phyloP scores from a whole-genome alignment of 805 yeast species.

The Starmerella apis region DNA sequence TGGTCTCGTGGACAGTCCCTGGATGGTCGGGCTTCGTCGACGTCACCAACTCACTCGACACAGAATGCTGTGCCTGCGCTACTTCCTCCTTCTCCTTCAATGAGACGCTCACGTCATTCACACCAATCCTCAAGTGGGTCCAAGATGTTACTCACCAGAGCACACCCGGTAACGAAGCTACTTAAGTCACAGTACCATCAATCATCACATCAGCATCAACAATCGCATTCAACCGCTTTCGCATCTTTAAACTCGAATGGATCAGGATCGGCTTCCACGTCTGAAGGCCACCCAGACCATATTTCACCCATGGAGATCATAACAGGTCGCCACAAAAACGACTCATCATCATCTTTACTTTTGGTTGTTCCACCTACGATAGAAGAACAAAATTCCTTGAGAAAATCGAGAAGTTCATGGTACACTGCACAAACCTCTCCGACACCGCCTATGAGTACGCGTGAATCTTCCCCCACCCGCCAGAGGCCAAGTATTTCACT shows the following conservation, averaged over 20 bases:
- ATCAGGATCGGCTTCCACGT: neutral
- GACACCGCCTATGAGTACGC: neutral
- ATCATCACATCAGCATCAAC: neutral
- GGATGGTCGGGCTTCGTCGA: neutral
- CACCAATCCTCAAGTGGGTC: conserved; percentile 15
- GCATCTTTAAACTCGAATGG: neutral
- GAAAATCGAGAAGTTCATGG: neutral
- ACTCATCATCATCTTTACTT: conserved; percentile 16
- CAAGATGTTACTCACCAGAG: conserved; percentile 9
- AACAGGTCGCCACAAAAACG: conserved; percentile 6
- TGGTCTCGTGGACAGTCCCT: neutral
- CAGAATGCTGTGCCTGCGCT: neutral
- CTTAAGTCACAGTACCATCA: conserved; percentile 6
- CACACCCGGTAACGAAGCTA: conserved; percentile 11
- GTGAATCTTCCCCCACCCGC: conserved; percentile 1
- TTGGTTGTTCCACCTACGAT: conserved; percentile 9
- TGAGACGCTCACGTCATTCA: conserved; percentile 7
- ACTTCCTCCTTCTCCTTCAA: neutral
- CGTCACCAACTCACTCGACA: neutral
- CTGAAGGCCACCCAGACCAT: neutral
- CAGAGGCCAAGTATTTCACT: neutral
- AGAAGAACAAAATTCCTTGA: neutral
- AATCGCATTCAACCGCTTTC: neutral
- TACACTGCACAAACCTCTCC: neutral
- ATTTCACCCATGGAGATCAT: conserved; percentile 3